Base-by-base conservation (phyloP, 345 rosid genomes). In the Streptanthus diversifolius region DNA sequence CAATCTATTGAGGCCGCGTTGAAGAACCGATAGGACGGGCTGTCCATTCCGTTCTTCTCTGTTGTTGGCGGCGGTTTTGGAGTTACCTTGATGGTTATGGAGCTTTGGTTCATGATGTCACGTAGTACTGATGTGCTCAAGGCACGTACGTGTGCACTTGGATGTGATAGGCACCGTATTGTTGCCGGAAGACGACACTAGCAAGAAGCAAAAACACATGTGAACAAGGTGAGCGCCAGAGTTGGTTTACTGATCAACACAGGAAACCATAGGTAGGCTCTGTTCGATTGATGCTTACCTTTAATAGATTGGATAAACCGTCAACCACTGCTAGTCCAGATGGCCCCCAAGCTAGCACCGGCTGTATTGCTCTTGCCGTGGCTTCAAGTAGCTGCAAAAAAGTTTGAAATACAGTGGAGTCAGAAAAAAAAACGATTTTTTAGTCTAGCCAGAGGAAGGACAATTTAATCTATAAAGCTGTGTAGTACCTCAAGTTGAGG, bases 121-220 rank as follows among this genome's bases (percentile, higher is more conserved):
- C 90, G 90, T 21, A 93, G 91, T 62, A 93, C 98, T 11, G 98
- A 90, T 8, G 77, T 82, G 86, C 98, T 90, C 49, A 90, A 82
- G 45, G 98, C 87, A 6, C 98, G 96, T 43, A 93, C 98, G 61
- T 93, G 98, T 1, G 97, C 98, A 61, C 98, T 93, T 49, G 91
- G 91, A 77, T 93, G 98, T 70, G 90, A 89, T 30, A 93, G 88
- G 70, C 98, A 93, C 62, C 85, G 83, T 62, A 89, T 57, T 3
- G 95, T 88, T 27, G 98, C 97, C 1, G 97, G 84, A 68, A 92
- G 77, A 35, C 98, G 98, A 81, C 97, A 90, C 98, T 93, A 39
- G 8, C 67, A 63, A 67, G 19, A 62, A 37, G 56, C 44, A 55
- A 30, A 29, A 11, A 22, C 21, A 30, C 10, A 21, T 21, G 54